A percentile compares a stretch with the other conserved stretches of the same genome.
phyloP scores from a whole-genome alignment of 2,329 filamentous ascomycete genomes.

The Cytospora piceae region DNA sequence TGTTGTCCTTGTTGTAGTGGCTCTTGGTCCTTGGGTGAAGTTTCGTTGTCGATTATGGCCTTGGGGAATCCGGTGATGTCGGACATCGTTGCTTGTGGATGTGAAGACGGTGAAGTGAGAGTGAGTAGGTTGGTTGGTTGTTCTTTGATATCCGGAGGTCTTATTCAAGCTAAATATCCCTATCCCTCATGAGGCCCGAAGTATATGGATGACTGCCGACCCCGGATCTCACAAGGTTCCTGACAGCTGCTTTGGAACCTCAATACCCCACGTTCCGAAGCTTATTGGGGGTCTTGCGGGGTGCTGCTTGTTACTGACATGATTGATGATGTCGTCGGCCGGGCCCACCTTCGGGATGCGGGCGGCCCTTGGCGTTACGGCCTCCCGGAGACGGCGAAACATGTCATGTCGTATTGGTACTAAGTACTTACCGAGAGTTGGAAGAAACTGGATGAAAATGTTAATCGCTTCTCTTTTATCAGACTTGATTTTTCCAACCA shows the following conservation, averaged over 20 bases:
- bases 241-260: not conserved
- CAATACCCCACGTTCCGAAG: slow-evolving; percentile 18
- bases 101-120: not conserved
- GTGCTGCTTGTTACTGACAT: not conserved
- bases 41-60: not conserved
- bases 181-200: no score
- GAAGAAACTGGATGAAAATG: not conserved
- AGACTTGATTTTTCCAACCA: not conserved
- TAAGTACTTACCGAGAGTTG: not conserved
- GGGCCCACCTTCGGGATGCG: slow-evolving; percentile 18
- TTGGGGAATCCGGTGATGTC: not conserved
- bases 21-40: not conserved
- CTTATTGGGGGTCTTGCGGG: not conserved
- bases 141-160: not conserved
- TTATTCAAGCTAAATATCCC: not conserved
- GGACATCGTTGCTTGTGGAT: not conserved
- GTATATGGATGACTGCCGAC: not conserved
- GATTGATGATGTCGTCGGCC: not conserved
- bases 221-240: slow-evolving; percentile 10
- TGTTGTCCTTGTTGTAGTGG: not conserved
- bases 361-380: not conserved
- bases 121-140: not conserved
- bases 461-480: slow-evolving; percentile 12
- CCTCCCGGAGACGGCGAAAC: not conserved
- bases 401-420: not conserved